Evolutionary conservation across 169 alveolate genomes (phyloP), one percentile per base, ranked within the genome.

Genomic region (Toxoplasma gondii): DNA sequence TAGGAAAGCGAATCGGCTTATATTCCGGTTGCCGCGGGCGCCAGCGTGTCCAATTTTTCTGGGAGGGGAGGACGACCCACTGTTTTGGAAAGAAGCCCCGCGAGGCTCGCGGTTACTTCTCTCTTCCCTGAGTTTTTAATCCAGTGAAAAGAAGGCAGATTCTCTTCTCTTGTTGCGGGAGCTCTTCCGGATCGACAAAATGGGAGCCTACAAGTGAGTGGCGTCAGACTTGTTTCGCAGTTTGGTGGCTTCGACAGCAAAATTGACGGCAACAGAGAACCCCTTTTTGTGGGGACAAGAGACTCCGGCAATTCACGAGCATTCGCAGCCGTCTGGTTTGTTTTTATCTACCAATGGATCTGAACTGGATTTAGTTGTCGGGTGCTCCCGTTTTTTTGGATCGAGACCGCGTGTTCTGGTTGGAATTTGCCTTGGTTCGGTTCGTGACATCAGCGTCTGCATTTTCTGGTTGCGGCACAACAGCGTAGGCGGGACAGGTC

Each of bases 171-270:
- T 19, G 34, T 64, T 64, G 29, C 78, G 78, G 29, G 24, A 64
- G 78, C 78, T 29, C 34, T 64, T 64, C 78, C 78, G 78, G 78
- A 64, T 53, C 29, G 41, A 17, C 90, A 82, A 82, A 41, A 82
- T 82, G 90, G 90, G 90, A 44, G 90, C 90, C 90, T 82, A 82
- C 90, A 82, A 82, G 90, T 82, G 90, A 82, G 90, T 82, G 2
- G 24, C 41, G 12, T 43, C 41, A 69, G 36, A 31, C 58, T 9
- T 49, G 12, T 9, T 49, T 49, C 58, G 58, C 58, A 0, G 16
- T 49, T 49, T 17, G 16, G 27, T 49, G 58, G 27, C 27, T 49
- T 49, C 22, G 58, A 49, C 58, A 49, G 58, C 58, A 49, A 17
- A 49, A 1, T 49, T 49, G 27, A 49, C 58, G 22, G 58, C 58